Conservation (phyloP, 2,329 filamentous ascomycete genomes). For the Ceratocystis destructans region DNA sequence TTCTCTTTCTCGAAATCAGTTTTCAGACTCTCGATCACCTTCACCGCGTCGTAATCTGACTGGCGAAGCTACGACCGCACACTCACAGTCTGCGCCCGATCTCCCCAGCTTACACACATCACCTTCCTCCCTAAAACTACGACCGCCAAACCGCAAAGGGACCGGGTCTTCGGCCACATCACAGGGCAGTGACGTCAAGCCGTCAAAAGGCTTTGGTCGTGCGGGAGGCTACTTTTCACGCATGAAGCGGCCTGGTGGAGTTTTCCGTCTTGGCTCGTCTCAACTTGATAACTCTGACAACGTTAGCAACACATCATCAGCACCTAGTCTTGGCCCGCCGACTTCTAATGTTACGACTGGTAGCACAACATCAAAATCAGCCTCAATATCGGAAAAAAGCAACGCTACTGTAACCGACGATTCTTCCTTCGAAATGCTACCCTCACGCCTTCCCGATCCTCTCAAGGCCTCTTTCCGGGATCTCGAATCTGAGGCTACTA, state of each 20-base stretch:
- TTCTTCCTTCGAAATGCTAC: slow-evolving; percentile 34
- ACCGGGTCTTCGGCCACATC: slow-evolving; percentile 7
- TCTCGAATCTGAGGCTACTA: slow-evolving; percentile 36
- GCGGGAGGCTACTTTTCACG: slow-evolving; percentile 38
- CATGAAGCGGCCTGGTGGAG: slow-evolving; percentile 33
- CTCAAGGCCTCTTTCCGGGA: slow-evolving; percentile 43
- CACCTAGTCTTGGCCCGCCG: slow-evolving; percentile 32
- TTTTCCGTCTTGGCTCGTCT: slow-evolving; percentile 30
- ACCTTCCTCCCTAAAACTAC: slow-evolving; percentile 11
- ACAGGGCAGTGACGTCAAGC: slow-evolving; percentile 19
- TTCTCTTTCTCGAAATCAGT: slow-evolving; percentile 16
- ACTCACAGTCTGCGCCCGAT: slow-evolving; percentile 19
- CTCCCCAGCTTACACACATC: slow-evolving; percentile 16
- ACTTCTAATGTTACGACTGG: slow-evolving; percentile 27
- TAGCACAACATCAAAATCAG: slow-evolving; percentile 29
- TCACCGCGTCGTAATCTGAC: slow-evolving; percentile 17
- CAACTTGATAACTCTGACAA: slow-evolving; percentile 29
- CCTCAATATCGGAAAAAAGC: slow-evolving; percentile 29
- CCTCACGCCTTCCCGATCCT: slow-evolving; percentile 33
- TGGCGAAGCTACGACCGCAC: slow-evolving; percentile 8
- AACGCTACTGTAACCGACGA: slow-evolving; percentile 31
- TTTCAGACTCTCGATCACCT: slow-evolving; percentile 17
- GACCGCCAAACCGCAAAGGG: slow-evolving; percentile 9
- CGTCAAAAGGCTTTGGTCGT: slow-evolving; percentile 30
- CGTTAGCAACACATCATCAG: slow-evolving; percentile 34